phyloP scores from a whole-genome alignment of 1,284 basidiomycete genomes.

The Microbotryomycetes sp. region DNA sequence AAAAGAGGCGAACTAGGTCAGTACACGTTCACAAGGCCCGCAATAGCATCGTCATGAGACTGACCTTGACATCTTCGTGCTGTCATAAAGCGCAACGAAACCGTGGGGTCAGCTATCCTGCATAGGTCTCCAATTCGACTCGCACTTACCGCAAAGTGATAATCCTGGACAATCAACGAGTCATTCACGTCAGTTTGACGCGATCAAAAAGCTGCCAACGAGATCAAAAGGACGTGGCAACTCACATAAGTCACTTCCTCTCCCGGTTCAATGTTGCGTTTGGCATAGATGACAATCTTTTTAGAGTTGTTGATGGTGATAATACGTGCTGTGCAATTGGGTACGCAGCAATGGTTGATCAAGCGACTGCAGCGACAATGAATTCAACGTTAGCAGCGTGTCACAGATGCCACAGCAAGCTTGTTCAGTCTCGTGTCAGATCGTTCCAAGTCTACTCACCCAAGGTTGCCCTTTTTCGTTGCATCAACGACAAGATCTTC shows the following conservation, averaged over 20 bases:
- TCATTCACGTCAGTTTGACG: too few species aligned
- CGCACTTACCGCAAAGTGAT: not conserved
- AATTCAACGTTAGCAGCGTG: not conserved
- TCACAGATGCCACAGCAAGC: slow-evolving; percentile 8
- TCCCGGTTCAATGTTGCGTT: slow-evolving; percentile 83
- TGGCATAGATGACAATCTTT: slow-evolving; percentile 99
- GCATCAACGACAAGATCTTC: slow-evolving; percentile 69
- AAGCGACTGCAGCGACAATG: slow-evolving; percentile 55
- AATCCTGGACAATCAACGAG: not conserved
- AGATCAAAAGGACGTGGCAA: too few species aligned
- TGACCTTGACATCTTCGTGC: not conserved
- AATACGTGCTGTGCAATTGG: slow-evolving; percentile 96
- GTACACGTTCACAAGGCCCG: too few species aligned
- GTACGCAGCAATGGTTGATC: slow-evolving; percentile 96
- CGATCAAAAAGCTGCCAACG: too few species aligned
- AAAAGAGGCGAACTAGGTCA: not conserved
- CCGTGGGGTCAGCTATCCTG: not conserved
- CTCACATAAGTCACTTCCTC: slow-evolving; percentile 88
- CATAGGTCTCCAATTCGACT: too few species aligned
- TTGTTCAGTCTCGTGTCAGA: not conserved
- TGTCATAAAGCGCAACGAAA: not conserved
- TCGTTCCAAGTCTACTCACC: slow-evolving; percentile 52
- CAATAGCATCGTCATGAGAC: too few species aligned
- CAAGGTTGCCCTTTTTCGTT: slow-evolving; percentile 96
- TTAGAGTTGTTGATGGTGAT: slow-evolving; percentile 97